phyloP scores from a whole-genome alignment of 805 yeast species.

The Lipomyces anomalus region DNA sequence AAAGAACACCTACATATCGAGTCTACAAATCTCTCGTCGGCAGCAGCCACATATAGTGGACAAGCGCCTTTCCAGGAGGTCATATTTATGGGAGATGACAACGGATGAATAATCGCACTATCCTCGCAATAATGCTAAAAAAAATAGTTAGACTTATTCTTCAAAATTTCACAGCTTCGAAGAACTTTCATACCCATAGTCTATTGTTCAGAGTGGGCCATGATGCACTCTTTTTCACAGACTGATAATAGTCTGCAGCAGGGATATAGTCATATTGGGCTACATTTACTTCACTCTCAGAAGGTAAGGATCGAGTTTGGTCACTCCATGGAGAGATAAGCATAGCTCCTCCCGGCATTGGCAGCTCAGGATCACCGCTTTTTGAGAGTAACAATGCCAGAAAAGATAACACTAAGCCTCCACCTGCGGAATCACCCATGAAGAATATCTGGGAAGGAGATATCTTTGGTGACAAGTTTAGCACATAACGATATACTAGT shows the following conservation, averaged over 20 bases:
- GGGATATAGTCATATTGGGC: conserved; percentile 20
- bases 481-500: conserved; percentile 8
- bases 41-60: conserved; percentile 8
- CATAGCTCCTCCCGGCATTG: conserved; percentile 22
- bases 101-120: conserved; percentile 20
- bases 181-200: conserved; percentile 14
- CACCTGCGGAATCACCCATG: conserved; percentile 25
- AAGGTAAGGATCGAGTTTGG: conserved; percentile 21
- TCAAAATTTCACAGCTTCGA: too few species aligned
- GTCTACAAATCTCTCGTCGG: conserved; percentile 20
- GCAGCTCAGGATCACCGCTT: conserved; percentile 2
- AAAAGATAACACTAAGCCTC: conserved; percentile 7
- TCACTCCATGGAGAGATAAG: conserved; percentile 22
- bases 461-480: conserved; percentile 6
- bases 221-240: conserved; percentile 9
- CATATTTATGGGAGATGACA: conserved; percentile 16
- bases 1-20: conserved; percentile 9
- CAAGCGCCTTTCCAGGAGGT: conserved; percentile 21
- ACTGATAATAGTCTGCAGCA: conserved; percentile 17
- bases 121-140: conserved; percentile 14
- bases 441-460: conserved; percentile 14
- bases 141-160: neutral
- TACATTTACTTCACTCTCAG: conserved; percentile 10
- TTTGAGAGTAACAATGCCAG: conserved; percentile 4
- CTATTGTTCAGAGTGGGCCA: conserved; percentile 18